Evolutionary conservation across 2,329 filamentous ascomycete genomes (phyloP).

Genomic region (Sarocladiaceae sp.): DNA sequence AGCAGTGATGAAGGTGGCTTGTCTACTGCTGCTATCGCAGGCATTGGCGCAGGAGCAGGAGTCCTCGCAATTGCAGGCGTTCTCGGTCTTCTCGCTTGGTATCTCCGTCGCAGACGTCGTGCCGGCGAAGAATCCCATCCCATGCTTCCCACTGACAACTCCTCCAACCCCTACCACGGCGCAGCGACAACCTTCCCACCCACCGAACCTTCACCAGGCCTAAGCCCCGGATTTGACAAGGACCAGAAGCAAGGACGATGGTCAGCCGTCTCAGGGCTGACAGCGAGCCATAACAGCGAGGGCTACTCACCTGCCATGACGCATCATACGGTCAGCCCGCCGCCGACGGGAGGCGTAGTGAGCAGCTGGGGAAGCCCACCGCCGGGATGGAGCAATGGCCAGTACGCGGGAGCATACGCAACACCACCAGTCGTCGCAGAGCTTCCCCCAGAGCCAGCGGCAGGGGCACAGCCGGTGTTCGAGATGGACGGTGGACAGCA

Average conservation of each 20-base stretch:
- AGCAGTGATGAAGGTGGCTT: slow-evolving; percentile 14
- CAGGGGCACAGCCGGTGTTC: neutral
- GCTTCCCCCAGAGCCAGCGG: slow-evolving; percentile 11
- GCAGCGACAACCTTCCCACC: slow-evolving; percentile 14
- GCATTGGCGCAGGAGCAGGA: slow-evolving; percentile 24
- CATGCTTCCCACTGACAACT: slow-evolving; percentile 20
- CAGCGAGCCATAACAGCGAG: neutral
- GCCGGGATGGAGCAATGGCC: neutral
- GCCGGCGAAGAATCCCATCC: slow-evolving; percentile 22
- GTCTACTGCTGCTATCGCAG: slow-evolving; percentile 25
- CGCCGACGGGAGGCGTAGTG: neutral
- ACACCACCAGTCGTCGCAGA: slow-evolving; percentile 9
- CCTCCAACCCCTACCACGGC: slow-evolving; percentile 13
- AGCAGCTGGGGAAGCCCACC: slow-evolving; percentile 1
- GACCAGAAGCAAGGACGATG: neutral
- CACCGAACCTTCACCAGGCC: neutral
- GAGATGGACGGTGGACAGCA: slow-evolving; percentile 20
- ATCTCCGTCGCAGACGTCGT: slow-evolving; percentile 22
- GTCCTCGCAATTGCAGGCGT: slow-evolving; percentile 21
- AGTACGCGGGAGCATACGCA: slow-evolving; percentile 3
- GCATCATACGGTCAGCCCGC: neutral
- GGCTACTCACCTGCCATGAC: neutral
- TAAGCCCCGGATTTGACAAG: neutral
- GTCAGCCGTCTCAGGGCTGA: slow-evolving; percentile 5
- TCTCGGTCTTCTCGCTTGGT: slow-evolving; percentile 17